Conservation (phyloP, 495 filamentous ascomycete species). For the Xeromyces bisporus region DNA sequence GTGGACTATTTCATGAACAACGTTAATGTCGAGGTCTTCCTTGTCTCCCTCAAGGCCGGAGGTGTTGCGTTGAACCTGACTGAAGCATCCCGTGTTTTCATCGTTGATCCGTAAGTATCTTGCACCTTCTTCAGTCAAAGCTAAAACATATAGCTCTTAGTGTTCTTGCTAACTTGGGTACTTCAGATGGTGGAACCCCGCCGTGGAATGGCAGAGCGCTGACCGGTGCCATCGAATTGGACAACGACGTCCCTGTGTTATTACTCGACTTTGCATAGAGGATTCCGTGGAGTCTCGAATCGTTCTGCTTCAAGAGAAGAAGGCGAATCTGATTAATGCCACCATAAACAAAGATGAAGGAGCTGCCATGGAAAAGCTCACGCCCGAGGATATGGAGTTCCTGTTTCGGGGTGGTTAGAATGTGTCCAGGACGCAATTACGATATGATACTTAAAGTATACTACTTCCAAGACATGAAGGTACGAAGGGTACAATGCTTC, state of each 20-base stretch:
- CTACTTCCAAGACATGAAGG: too few relatives aligned
- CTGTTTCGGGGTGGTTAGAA: slow-evolving; percentile 55
- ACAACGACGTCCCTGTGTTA: slow-evolving; percentile 81
- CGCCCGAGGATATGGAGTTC: slow-evolving; percentile 85
- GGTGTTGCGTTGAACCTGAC: slow-evolving; percentile 92
- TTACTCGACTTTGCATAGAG: slow-evolving; percentile 85
- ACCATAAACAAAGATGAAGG: slow-evolving; percentile 84
- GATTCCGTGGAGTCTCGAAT: slow-evolving; percentile 92
- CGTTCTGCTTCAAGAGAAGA: slow-evolving; percentile 91
- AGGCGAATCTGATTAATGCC: slow-evolving; percentile 85
- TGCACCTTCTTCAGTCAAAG: not conserved
- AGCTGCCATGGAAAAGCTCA: slow-evolving; percentile 69
- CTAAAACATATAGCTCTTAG: not conserved
- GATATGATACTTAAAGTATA: too few relatives aligned
- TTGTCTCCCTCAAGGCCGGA: slow-evolving; percentile 88
- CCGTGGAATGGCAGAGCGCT: slow-evolving; percentile 92
- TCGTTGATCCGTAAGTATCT: slow-evolving; percentile 69
- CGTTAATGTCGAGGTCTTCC: slow-evolving; percentile 77
- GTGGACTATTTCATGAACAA: slow-evolving; percentile 95
- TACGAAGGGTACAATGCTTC: too few relatives aligned
- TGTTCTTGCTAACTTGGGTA: slow-evolving; percentile 6
- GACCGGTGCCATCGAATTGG: slow-evolving; percentile 96
- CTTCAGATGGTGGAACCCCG: slow-evolving; percentile 85
- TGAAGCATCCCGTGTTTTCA: slow-evolving; percentile 85
- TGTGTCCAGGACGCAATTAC: slow-evolving; percentile 3